Evolutionary conservation across 2,329 filamentous ascomycete genomes (phyloP), one percentile per base, ranked within the genome.

Genomic region (Neocatenulostroma microsporum): DNA sequence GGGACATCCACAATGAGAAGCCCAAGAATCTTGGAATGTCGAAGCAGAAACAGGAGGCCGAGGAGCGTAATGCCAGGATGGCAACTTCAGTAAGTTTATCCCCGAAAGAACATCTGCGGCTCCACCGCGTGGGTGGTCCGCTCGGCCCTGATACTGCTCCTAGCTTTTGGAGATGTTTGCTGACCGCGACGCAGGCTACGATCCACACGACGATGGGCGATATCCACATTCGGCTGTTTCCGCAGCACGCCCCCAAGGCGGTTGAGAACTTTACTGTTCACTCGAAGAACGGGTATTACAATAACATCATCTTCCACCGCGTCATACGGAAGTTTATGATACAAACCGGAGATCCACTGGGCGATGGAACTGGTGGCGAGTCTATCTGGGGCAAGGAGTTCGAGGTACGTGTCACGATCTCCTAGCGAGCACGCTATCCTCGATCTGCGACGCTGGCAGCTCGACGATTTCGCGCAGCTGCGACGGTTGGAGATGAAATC

Each of bases 321-420:
- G 83, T 98, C 5, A 98, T 98, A 51, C 79, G 84, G 43, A 95
- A 95, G 56, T 98, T 98, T 66, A 98, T 98, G 93, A 94, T 98
- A 42, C 86, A 87, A 56, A 77, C 76, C 15, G 87, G 87, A 34
- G 87, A 94, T 56, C 86, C 87, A 0, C 64, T 91, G 1, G 87
- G 87, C 8, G 86, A 94, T 54, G 87, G 87, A 3, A 94, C 87
- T 0, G 87, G 87, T 29, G 87, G 87, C 24, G 85, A 93, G 60
- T 86, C 80, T 48, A 94, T 94, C 53, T 94, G 87, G 87, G 85
- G 85, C n/a, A 78, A 71, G 27, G 83, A 91, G 49, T 94, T 94
- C 53, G 84, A 82, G n/a, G n/a, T n/a, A n/a, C n/a, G n/a, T n/a
- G n/a, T n/a, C n/a, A n/a, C n/a, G n/a, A n/a, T n/a, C n/a, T n/a